A percentile compares a stretch with the other conserved stretches of the same genome.
These are phyloP conservation scores for Clavispora fructus DNA, from an alignment of 805 yeast species.

Conservation along the genomic window DNA sequence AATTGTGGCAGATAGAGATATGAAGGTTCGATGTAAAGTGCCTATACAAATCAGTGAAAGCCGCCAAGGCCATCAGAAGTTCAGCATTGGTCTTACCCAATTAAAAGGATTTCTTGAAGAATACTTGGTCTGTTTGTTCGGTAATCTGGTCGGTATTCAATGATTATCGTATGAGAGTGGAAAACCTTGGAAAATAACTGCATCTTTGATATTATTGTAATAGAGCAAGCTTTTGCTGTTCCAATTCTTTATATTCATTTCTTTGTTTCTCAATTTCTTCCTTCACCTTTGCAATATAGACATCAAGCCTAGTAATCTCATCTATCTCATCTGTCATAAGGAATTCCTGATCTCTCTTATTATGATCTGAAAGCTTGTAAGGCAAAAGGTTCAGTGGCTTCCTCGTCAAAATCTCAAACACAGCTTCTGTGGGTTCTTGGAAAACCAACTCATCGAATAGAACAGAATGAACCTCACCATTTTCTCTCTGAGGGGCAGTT, in stretches of 20 bases:
- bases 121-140: slow-evolving; percentile 3
- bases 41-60: slow-evolving; percentile 9
- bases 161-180: neutral
- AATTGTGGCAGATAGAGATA: slow-evolving; percentile 15
- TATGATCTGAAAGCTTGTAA: slow-evolving; percentile 26
- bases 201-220: slow-evolving; percentile 20
- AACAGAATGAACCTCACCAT: slow-evolving; percentile 40
- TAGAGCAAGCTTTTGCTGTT: slow-evolving; percentile 36
- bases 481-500: slow-evolving; percentile 31
- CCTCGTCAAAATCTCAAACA: slow-evolving; percentile 71
- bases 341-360: slow-evolving; percentile 37
- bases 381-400: slow-evolving; percentile 58
- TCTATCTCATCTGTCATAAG: slow-evolving; percentile 36
- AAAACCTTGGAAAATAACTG: neutral
- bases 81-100: slow-evolving; percentile 15
- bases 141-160: neutral
- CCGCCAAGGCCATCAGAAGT: slow-evolving; percentile 17
- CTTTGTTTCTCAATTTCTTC: slow-evolving; percentile 39
- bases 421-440: slow-evolving; percentile 88
- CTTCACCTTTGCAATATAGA: slow-evolving; percentile 32
- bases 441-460: slow-evolving; percentile 88
- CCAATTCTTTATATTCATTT: slow-evolving; percentile 34
- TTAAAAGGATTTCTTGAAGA: slow-evolving; percentile 9
- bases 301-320: slow-evolving; percentile 37
- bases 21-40: slow-evolving; percentile 12